Base-by-base conservation (phyloP, 352 stramenopile genomes). In the Globisporangium sylvaticum region DNA sequence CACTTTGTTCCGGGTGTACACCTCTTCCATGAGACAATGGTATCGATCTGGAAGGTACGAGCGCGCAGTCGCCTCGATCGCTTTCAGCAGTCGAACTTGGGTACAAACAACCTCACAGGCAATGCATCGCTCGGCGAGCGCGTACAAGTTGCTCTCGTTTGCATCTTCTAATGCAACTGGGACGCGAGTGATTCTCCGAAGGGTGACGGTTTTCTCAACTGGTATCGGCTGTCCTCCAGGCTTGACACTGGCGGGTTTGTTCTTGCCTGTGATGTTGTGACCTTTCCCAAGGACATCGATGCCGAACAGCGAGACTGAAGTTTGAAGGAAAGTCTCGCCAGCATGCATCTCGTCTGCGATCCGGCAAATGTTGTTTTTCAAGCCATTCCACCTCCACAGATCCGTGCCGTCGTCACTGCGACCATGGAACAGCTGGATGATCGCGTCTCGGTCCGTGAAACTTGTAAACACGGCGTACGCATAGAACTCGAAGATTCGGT, bases 401-500 rank as follows among this genome's bases (percentile, higher is more conserved):
- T 80, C 73, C 8, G 59, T 66, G 24, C 56, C 46, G 48, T 58
- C 39, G 24, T 75, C 76, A 52, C 61, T 58, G 31, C 60, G 76
- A 27, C 74, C 71, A 1, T 77, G 75, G 53, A 93, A 81, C 12
- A 91, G 73, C 7, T 81, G 61, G n/a, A 70, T 62, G 4, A 88
- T 78, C 18, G 86, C 74, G 12, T 82, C 74, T 37, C 70, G 67
- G 9, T 78, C 59, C 9, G 84, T 65, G 42, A 91, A 92, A 50
- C 69, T 90, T 14, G 81, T 90, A 62, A 94, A 90, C 34, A 90
- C 77, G 8, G 81, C 79, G 64, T 91, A 94, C 50, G 89, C 58
- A 32, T 92, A 83, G 69, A 94, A 92, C 68, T 96, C 86, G 32
- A 91, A 90, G 25, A 94, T 58, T 56, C 84, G 87, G 62, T 89